A percentile compares a stretch with the other conserved stretches of the same genome.
Conservation (phyloP, 1,139 yeast species). For the Insectozyma bohioensis region DNA sequence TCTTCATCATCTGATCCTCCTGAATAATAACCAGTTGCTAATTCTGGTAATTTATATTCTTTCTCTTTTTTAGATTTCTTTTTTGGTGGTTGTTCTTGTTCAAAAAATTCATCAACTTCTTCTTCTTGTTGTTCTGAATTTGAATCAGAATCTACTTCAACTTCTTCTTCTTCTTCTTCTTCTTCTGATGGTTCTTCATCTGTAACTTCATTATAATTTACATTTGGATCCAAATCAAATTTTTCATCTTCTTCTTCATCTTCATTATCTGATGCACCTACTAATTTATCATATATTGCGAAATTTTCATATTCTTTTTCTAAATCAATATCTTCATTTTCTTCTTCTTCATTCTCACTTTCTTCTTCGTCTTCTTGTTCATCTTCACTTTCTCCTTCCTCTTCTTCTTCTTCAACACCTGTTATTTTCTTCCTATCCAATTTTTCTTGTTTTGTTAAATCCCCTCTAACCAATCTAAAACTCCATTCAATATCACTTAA, state of each 20-base stretch:
- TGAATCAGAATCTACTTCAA: slow-evolving; percentile 17
- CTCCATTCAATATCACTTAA: slow-evolving; percentile 55
- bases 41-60: slow-evolving; percentile 56
- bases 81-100: slow-evolving; percentile 19
- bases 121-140: slow-evolving; percentile 3
- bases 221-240: slow-evolving; percentile 34
- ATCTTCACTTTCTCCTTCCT: slow-evolving; percentile 21
- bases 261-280: slow-evolving; percentile 58
- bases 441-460: slow-evolving; percentile 47
- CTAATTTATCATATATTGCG: slow-evolving; percentile 51
- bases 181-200: slow-evolving; percentile 58
- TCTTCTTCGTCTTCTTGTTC: slow-evolving; percentile 17
- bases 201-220: slow-evolving; percentile 59
- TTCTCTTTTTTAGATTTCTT: slow-evolving; percentile 16
- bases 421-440: slow-evolving; percentile 27
- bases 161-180: slow-evolving; percentile 23
- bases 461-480: slow-evolving; percentile 60
- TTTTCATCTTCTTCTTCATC: slow-evolving; percentile 44
- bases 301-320: slow-evolving; percentile 26
- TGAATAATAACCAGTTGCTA: slow-evolving; percentile 77
- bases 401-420: slow-evolving; percentile 23
- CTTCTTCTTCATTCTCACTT: slow-evolving; percentile 15
- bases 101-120: slow-evolving; percentile 43
- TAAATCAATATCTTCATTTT: slow-evolving; percentile 18
- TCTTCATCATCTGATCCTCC: slow-evolving; percentile 70